phyloP scores from a whole-genome alignment of 169 alveolate genomes.

The Toxoplasma gondii region DNA sequence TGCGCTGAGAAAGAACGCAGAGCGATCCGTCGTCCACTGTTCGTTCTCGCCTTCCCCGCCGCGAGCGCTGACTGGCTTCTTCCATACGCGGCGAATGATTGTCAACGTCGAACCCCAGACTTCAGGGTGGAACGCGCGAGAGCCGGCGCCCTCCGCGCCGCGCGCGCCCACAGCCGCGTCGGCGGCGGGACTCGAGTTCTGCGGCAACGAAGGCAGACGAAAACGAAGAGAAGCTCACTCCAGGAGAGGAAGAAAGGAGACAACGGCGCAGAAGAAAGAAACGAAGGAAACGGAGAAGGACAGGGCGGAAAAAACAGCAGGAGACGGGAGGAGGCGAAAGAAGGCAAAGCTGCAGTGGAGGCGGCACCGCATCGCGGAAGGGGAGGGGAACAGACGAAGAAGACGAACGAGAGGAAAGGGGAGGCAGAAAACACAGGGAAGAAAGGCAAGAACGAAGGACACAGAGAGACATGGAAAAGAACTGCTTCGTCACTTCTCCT shows the following conservation, averaged over 20 bases:
- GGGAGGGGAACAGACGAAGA: neutral
- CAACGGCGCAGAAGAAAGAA: neutral
- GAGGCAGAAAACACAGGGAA: neutral
- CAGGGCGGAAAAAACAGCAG: neutral
- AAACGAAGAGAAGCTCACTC: neutral
- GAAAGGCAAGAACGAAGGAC: neutral
- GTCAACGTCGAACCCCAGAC: conserved; percentile 1
- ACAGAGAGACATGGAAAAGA: too few species aligned
- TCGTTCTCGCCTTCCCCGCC: neutral
- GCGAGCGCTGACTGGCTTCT: neutral
- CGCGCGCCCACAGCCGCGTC: neutral
- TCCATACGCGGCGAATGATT: conserved; percentile 18
- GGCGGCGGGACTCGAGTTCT: neutral
- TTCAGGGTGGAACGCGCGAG: conserved; percentile 11
- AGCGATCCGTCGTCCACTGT: conserved; percentile 22
- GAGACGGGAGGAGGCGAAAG: neutral
- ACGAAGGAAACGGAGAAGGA: neutral
- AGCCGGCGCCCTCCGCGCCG: neutral
- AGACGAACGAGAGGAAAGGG: too few species aligned
- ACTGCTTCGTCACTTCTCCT: too few species aligned
- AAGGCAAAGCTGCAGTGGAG: neutral
- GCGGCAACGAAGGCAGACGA: neutral
- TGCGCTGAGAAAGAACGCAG: conserved; percentile 6
- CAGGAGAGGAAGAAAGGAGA: neutral
- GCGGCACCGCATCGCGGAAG: too few species aligned